phyloP scores from a whole-genome alignment of 305 asterid genomes.

The Fraxinus xanthoxyloides region DNA sequence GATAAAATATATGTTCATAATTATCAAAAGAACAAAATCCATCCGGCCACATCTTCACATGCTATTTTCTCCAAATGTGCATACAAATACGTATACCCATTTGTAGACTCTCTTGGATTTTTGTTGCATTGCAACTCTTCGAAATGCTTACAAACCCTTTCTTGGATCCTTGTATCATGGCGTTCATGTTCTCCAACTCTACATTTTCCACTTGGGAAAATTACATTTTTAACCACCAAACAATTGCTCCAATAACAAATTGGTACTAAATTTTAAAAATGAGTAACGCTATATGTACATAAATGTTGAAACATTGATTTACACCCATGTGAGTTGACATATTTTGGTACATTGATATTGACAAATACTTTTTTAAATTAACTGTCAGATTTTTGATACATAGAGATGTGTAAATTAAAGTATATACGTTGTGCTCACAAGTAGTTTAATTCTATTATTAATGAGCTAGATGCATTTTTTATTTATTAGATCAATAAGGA shows the following conservation, averaged over 20 bases:
- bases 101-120: conserved; percentile 28
- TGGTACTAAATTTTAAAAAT: background rate
- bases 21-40: conserved; percentile 16
- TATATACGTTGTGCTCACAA: too few relatives aligned
- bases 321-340: too few relatives aligned
- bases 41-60: conserved; percentile 33
- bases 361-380: too few relatives aligned
- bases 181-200: background rate
- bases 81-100: conserved; percentile 29
- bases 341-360: too few relatives aligned
- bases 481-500: background rate
- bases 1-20: conserved; percentile 19
- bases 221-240: background rate
- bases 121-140: conserved; percentile 21
- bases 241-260: background rate
- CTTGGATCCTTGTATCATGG: conserved; percentile 18
- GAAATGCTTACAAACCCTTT: conserved; percentile 1
- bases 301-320: too few relatives aligned
- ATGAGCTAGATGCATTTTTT: background rate
- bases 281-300: background rate
- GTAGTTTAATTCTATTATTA: too few relatives aligned
- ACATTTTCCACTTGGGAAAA: background rate
- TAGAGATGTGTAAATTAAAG: too few relatives aligned
- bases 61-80: conserved; percentile 32
- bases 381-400: too few relatives aligned